A percentile compares a stretch with the other conserved stretches of the same genome.
Evolutionary conservation across 306 rosid genomes (phyloP).

Genomic region (Vigna reflexopilosa): DNA sequence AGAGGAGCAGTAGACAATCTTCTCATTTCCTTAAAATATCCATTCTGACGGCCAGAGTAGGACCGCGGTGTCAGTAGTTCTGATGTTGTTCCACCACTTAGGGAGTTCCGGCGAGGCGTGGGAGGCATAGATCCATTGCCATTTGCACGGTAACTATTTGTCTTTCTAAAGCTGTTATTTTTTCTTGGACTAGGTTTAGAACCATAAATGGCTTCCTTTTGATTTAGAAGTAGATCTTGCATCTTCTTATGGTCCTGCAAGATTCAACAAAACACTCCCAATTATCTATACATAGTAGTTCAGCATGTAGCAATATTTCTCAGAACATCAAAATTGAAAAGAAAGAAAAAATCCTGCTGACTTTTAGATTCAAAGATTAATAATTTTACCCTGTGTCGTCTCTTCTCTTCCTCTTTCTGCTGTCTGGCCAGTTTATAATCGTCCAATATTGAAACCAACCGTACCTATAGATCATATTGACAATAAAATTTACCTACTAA

Average conservation of each 20-base stretch:
- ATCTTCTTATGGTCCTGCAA: conserved; percentile 93
- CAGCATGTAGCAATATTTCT: conserved; percentile 14
- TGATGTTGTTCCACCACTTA: conserved; percentile 72
- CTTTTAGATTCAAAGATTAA: too few species aligned
- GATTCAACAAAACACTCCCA: conserved; percentile 26
- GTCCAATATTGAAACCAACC: conserved; percentile 82
- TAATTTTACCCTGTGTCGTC: conserved; percentile 69
- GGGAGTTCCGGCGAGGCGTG: conserved; percentile 86
- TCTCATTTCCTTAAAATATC: conserved; percentile 84
- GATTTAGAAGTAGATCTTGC: conserved; percentile 89
- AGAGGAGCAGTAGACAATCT: conserved; percentile 86
- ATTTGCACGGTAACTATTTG: conserved; percentile 73
- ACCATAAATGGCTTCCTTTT: conserved; percentile 90
- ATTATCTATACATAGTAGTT: not conserved
- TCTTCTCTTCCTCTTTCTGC: conserved; percentile 89
- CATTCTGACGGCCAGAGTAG: conserved; percentile 89
- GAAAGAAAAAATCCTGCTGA: not conserved
- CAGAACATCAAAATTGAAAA: conserved; percentile 9
- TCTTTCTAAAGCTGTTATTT: conserved; percentile 82
- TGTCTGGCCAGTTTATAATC: conserved; percentile 88
- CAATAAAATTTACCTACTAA: conserved; percentile 25
- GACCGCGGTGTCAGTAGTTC: conserved; percentile 90
- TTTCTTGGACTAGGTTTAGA: conserved; percentile 94
- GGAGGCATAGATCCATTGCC: conserved; percentile 93
- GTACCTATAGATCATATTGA: conserved; percentile 57